Base-by-base conservation (phyloP, 805 yeast genomes). In the Saturnispora sekii region DNA sequence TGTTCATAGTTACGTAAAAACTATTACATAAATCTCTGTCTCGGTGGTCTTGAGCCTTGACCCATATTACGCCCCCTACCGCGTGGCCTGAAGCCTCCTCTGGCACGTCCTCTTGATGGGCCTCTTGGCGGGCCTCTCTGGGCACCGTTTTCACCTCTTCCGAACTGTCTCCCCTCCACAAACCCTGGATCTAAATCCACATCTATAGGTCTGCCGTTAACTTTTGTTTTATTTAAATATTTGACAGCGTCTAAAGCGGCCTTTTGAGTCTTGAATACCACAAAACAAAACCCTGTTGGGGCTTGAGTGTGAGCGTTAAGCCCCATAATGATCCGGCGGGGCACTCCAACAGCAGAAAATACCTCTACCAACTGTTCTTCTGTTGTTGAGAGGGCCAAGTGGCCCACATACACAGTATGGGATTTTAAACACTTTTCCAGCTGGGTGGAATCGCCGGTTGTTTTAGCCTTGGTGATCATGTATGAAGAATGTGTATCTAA, bases 131-230 rank as follows among this genome's bases (percentile, higher is more conserved):
- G 48, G 67, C 74, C 44, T 68, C 75, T 53, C 61, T 93, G 98
- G 2, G 97, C 97, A 46, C 98, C 98, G 49, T 77, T 79, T 12
- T 75, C 72, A 38, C 97, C 97, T 56, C 98, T 74, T 16, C 98
- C 98, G 59, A 80, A 93, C 60, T 93, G 97, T 52, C 98, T 72
- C 1, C 98, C 98, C 54, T 90, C 97, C 50, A 75, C 78, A 60
- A 90, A 93, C 0, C 98, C 98, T 0, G 97, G 96, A 59, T 93
- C 98, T 54, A 94, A 69, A 65, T 93, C 98, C 41, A 90, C 85
- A 33, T 83, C 81, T 57, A 93, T 74, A 33, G 72, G 68, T 49
- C 85, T 79, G 41, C 89, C 95, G 57, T 90, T 96, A 43, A 93
- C 73, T 55, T 80, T 81, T 0, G 96, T 87, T 44, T 79, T 81